A percentile compares a stretch with the other conserved stretches of the same genome.
Evolutionary conservation across 768 basidiomycete species (phyloP).

Genomic region (Rhizopogon sp.): DNA sequence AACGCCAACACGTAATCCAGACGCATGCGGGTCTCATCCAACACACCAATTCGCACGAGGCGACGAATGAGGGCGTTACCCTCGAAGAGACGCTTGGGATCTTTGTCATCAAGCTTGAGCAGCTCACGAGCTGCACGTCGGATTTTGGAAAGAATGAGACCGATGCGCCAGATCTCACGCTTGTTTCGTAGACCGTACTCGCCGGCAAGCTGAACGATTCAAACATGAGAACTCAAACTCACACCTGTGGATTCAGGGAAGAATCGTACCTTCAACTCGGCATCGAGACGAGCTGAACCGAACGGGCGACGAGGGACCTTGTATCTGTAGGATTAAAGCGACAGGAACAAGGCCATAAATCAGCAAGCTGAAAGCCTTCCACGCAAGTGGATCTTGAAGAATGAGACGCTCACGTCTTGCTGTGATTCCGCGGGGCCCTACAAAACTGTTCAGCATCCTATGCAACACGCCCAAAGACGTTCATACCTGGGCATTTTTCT

Average conservation of each 20-base stretch:
- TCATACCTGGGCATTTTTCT: constrained; percentile 83
- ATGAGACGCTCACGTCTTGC: constrained; percentile 80
- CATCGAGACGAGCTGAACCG: constrained; percentile 97
- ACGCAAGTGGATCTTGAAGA: constrained; percentile 66
- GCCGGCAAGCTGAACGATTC: constrained; percentile 77
- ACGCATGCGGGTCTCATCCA: constrained; percentile 98
- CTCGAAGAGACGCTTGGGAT: constrained; percentile 99
- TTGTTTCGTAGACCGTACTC: constrained; percentile 99
- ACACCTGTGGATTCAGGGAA: neutral
- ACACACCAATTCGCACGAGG: constrained; percentile 98
- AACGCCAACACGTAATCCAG: constrained; percentile 99
- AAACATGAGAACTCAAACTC: neutral
- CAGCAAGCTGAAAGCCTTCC: constrained; percentile 64
- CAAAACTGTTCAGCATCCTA: constrained; percentile 28
- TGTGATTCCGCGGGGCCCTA: constrained; percentile 90
- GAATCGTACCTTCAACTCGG: constrained; percentile 86
- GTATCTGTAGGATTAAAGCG: constrained; percentile 68
- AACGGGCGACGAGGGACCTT: constrained; percentile 98
- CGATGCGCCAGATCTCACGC: constrained; percentile 99
- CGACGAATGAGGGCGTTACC: constrained; percentile 94
- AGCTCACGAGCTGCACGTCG: constrained; percentile 99
- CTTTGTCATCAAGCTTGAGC: constrained; percentile 98
- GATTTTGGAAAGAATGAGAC: constrained; percentile 97
- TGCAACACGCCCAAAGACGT: constrained; percentile 16
- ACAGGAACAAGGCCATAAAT: constrained; percentile 61